Percentiles rank a stretch among this genome's conserved stretches.
These are phyloP conservation scores for Clonostachys byssicola DNA, from an alignment of 2,329 filamentous ascomycete species.

Conservation along the genomic window DNA sequence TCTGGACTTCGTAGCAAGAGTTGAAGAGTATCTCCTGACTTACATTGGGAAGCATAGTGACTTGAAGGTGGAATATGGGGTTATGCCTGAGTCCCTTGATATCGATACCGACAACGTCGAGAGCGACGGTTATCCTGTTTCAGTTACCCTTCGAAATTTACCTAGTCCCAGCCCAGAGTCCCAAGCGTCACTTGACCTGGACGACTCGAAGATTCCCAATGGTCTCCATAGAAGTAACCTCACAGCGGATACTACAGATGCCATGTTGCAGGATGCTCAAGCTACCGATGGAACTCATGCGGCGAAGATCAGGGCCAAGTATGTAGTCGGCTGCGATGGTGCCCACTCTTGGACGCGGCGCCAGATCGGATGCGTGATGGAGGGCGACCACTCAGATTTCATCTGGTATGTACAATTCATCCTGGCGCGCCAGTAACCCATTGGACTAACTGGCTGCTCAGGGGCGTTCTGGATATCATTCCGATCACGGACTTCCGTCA, in stretches of 20 bases:
- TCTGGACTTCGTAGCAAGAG: conserved; percentile 21
- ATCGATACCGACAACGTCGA: conserved; percentile 47
- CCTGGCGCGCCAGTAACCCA: too few species aligned
- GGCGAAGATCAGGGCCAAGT: conserved; percentile 40
- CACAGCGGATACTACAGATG: conserved; percentile 50
- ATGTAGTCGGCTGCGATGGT: conserved; percentile 65
- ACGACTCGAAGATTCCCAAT: conserved; percentile 33
- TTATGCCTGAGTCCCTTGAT: conserved; percentile 50
- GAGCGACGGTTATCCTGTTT: conserved; percentile 55
- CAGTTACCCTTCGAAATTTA: conserved; percentile 52
- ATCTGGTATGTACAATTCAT: conserved; percentile 27
- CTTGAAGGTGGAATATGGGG: conserved; percentile 53
- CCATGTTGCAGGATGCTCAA: conserved; percentile 27
- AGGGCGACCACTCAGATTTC: conserved; percentile 49
- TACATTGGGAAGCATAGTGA: conserved; percentile 31
- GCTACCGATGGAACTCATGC: conserved; percentile 23
- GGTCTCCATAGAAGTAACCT: conserved; percentile 59
- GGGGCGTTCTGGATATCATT: conserved; percentile 36
- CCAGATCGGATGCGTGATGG: conserved; percentile 49
- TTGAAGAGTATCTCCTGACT: conserved; percentile 64
- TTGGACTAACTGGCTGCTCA: too few species aligned
- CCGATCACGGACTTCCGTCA: conserved; percentile 43
- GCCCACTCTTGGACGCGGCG: conserved; percentile 62
- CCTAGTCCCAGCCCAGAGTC: too few species aligned
- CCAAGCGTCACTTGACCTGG: too few species aligned